Evolutionary conservation across 352 stramenopile species (phyloP).

Genomic region (Elongisporangium undulatum): DNA sequence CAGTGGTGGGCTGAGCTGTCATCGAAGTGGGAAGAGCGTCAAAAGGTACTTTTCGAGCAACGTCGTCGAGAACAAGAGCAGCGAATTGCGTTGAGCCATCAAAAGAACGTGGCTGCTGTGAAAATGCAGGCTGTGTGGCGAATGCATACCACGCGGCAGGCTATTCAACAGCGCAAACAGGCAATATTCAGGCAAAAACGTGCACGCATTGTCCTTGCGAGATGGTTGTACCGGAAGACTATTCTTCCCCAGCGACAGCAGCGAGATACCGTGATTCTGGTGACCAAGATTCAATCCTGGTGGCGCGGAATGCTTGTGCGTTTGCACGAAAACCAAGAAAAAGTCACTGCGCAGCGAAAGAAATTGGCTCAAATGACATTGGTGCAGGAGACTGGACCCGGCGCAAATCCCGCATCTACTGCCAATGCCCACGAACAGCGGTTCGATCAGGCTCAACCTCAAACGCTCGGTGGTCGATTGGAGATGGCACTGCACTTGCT

Average conservation of each 20-base stretch:
- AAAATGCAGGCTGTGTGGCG: not conserved
- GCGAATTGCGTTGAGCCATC: not conserved
- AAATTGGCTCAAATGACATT: slow-evolving; percentile 54
- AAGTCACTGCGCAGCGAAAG: slow-evolving; percentile 46
- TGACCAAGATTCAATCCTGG: slow-evolving; percentile 55
- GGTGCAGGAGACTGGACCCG: slow-evolving; percentile 12
- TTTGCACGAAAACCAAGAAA: slow-evolving; percentile 28
- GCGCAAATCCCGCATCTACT: not conserved
- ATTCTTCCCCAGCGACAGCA: slow-evolving; percentile 20
- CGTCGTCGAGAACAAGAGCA: slow-evolving; percentile 11
- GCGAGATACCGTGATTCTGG: slow-evolving; percentile 12
- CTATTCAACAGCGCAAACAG: not conserved
- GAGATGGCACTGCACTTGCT: slow-evolving; percentile 75
- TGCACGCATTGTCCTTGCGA: not conserved
- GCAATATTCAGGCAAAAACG: not conserved
- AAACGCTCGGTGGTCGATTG: slow-evolving; percentile 54
- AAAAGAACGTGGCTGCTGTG: not conserved
- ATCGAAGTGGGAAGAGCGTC: slow-evolving; percentile 28
- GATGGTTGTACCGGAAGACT: slow-evolving; percentile 21
- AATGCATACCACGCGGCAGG: not conserved
- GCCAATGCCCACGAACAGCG: slow-evolving; percentile 10
- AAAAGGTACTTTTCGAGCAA: slow-evolving; percentile 16
- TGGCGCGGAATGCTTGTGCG: slow-evolving; percentile 67
- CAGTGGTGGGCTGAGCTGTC: slow-evolving; percentile 38
- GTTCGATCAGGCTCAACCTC: slow-evolving; percentile 25